Conservation (phyloP, 805 yeast species). For the Millerozyma miso region DNA sequence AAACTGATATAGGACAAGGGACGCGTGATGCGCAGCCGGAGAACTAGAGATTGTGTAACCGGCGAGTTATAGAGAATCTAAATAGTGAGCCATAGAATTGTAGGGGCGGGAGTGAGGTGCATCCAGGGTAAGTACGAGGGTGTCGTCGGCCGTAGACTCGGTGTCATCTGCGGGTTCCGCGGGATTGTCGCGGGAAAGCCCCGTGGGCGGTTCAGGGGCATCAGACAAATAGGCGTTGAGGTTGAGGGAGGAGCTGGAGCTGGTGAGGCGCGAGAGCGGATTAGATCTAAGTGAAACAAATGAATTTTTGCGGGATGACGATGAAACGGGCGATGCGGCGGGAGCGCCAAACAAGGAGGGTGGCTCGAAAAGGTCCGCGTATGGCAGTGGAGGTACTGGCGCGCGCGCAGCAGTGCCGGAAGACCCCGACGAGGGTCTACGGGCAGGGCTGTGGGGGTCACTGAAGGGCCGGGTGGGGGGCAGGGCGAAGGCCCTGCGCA, state of each 20-base stretch:
- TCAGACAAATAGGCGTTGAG: constrained; percentile 41
- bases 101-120: constrained; percentile 8
- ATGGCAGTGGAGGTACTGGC: constrained; percentile 3
- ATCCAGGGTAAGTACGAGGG: constrained; percentile 8
- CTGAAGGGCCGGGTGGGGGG: neutral
- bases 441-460: neutral
- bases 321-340: constrained; percentile 4
- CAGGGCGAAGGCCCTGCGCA: neutral
- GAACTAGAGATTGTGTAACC: no score
- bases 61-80: constrained; percentile 6
- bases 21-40: no score
- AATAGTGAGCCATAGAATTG: constrained; percentile 12
- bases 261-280: constrained; percentile 30
- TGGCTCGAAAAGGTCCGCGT: constrained; percentile 30
- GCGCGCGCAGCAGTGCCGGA: neutral
- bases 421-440: neutral
- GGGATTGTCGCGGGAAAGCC: constrained; percentile 6
- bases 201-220: no score
- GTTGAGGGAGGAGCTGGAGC: constrained; percentile 38
- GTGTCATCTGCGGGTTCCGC: constrained; percentile 1
- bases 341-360: constrained; percentile 29
- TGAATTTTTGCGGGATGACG: constrained; percentile 25
- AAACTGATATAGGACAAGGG: neutral
- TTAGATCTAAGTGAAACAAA: constrained; percentile 17
- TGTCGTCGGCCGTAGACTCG: constrained; percentile 4